Conservation (phyloP, 2,329 filamentous ascomycete genomes). For the Fusarium neocosmosporiellum region DNA sequence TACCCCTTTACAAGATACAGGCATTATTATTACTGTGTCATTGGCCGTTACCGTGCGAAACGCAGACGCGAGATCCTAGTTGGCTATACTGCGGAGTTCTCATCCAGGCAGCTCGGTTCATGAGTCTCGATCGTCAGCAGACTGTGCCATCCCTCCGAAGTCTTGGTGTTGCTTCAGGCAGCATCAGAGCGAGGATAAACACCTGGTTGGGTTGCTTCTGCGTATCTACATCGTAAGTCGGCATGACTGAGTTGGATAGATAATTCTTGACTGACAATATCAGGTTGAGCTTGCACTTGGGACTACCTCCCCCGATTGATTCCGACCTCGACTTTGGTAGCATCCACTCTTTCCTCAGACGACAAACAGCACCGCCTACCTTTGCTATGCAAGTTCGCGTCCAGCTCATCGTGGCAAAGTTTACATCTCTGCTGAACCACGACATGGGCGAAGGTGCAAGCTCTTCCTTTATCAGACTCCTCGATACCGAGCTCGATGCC, state of each 20-base stretch:
- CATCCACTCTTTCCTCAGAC: slow-evolving; percentile 18
- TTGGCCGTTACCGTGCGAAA: slow-evolving; percentile 26
- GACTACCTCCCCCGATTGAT: slow-evolving; percentile 20
- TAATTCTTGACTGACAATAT: rapidly evolving
- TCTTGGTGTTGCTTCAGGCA: slow-evolving; percentile 19
- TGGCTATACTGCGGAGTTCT: slow-evolving; percentile 34
- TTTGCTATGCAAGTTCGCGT: slow-evolving; percentile 20
- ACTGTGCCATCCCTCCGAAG: slow-evolving; percentile 16
- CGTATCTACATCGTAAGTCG: slow-evolving; percentile 27
- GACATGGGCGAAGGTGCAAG: slow-evolving; percentile 17
- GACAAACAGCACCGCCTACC: slow-evolving; percentile 10
- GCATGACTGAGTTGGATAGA: rapidly evolving
- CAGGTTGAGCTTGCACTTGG: slow-evolving; percentile 29
- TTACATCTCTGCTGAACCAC: slow-evolving; percentile 22
- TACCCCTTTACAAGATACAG: slow-evolving; percentile 33
- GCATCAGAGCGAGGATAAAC: slow-evolving; percentile 22
- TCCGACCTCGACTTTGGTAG: slow-evolving; percentile 25
- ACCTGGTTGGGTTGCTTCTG: slow-evolving; percentile 31
- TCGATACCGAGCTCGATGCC: slow-evolving; percentile 28
- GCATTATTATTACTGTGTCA: slow-evolving; percentile 23
- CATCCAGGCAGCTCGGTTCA: slow-evolving; percentile 30
- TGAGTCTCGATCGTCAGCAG: slow-evolving; percentile 32
- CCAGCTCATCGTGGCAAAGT: slow-evolving; percentile 30
- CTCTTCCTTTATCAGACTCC: slow-evolving; percentile 21
- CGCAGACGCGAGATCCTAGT: slow-evolving; percentile 21